Conservation (phyloP, 2,329 filamentous ascomycete species). For the Aspergillus clavatus region DNA sequence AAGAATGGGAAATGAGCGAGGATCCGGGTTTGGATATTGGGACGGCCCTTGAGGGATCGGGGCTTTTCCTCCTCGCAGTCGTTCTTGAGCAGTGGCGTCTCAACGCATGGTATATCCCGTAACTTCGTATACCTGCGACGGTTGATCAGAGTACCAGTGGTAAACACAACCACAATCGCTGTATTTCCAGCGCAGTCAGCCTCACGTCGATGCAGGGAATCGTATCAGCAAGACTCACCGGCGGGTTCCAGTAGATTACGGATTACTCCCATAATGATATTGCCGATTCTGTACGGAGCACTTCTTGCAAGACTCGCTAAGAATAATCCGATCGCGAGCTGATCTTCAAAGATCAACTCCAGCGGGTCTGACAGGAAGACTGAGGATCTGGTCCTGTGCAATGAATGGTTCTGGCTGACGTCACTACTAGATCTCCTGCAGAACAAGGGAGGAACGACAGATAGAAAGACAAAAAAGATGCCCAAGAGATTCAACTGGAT, state of each 20-base stretch:
- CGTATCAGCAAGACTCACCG: constrained; percentile 7
- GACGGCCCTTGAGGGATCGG: constrained; percentile 3
- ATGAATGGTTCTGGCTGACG: not conserved
- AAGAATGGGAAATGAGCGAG: constrained; percentile 28
- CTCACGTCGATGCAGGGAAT: not conserved
- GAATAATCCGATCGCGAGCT: not conserved
- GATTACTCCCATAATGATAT: constrained; percentile 7
- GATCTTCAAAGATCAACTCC: too few relatives aligned
- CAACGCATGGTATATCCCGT: constrained; percentile 6
- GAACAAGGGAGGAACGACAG: not conserved
- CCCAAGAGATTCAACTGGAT: too few relatives aligned
- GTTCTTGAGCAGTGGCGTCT: constrained; percentile 11
- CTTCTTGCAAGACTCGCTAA: not conserved
- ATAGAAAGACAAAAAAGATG: not conserved
- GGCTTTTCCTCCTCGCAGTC: constrained; percentile 5
- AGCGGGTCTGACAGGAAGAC: too few relatives aligned
- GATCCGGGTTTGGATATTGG: constrained; percentile 17
- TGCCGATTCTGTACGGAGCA: not conserved
- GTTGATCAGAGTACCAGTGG: constrained; percentile 13
- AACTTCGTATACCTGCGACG: constrained; percentile 5
- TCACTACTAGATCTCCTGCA: not conserved
- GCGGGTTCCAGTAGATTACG: constrained; percentile 16
- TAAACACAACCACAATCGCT: constrained; percentile 15
- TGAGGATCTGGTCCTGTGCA: not conserved
- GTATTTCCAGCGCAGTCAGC: not conserved